Base-by-base conservation (phyloP, 2,329 filamentous ascomycete species). In the Rosellinia necatrix region DNA sequence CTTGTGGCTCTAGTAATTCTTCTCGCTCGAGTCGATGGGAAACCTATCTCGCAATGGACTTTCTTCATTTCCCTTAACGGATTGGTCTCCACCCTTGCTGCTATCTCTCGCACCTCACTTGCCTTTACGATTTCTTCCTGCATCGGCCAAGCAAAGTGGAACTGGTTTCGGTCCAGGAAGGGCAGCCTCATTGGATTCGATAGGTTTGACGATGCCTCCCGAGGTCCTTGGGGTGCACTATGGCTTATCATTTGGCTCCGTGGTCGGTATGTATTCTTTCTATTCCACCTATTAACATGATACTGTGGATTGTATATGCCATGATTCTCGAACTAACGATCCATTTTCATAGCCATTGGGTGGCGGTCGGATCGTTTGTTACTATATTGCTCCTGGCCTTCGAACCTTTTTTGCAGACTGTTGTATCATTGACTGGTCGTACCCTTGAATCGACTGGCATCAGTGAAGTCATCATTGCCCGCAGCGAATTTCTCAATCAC, bases 171-270 rank as follows among this genome's bases (percentile, higher is more conserved):
- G 32, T 58, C 49, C 19, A 41, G 55, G 2, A 13, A 58, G 2
- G 63, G 57, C 30, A 59, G 47, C 8, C 38, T 68, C 6, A 17
- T 64, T 4, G 54, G 50, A 1, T 66, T 67, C 42, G 61, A 65
- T 38, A 59, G 59, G 17, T 62, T 68, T 35, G 66, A 68, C 9
- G 65, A 67, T 15, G 66, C 64, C 8, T 66, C 63, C 42, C 60
- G 62, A 3, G 65, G 64, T 4, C 65, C 63, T 1, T 61, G 62
- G 64, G 62, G 63, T 2, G 65, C 63, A 15, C 12, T 68, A 2
- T 59, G 60, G 58, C 49, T 68, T 3, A 50, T 66, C 1, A 44
- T 60, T 17, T 58, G 59, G 59, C 41, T 64, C 25, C 49, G 42
- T 25, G 48, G 51, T 9, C 46, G 35, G 65, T 65, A n/a, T 60